A percentile compares a stretch with the other conserved stretches of the same genome.
Evolutionary conservation across 345 rosid genomes (phyloP).

Genomic region (Sonneratia alba): DNA sequence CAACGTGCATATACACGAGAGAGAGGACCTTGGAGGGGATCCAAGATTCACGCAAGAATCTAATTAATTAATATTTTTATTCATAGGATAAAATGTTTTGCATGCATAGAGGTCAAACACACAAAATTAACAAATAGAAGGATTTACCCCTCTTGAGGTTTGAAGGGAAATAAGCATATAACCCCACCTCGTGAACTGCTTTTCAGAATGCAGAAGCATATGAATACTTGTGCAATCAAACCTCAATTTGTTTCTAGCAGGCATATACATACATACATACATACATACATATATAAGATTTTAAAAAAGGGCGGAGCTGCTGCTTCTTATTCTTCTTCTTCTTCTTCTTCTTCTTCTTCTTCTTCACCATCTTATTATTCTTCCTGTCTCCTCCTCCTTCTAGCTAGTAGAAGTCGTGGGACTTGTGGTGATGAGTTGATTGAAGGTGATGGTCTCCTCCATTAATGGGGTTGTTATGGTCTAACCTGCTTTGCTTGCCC

Average conservation of each 20-base stretch:
- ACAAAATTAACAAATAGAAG: background rate
- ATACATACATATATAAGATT: background rate
- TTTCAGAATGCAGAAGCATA: background rate
- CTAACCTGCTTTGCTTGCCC: conserved; percentile 43
- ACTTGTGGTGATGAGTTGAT: conserved; percentile 20
- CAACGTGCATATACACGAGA: background rate
- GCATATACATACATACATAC: background rate
- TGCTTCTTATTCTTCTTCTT: too few species aligned
- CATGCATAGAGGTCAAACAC: background rate
- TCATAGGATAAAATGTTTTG: too few species aligned
- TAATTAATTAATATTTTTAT: background rate
- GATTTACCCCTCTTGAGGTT: background rate
- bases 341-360: background rate
- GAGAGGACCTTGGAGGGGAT: background rate
- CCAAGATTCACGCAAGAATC: background rate
- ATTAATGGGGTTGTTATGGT: conserved; percentile 20
- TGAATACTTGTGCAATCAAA: background rate
- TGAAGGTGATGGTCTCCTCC: conserved; percentile 15
- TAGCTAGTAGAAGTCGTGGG: conserved; percentile 48
- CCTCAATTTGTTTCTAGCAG: background rate
- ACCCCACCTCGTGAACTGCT: background rate
- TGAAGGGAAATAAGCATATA: background rate
- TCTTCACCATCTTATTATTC: background rate
- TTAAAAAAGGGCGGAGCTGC: background rate
- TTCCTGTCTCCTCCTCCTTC: background rate